A percentile compares a stretch with the other conserved stretches of the same genome.
Evolutionary conservation across 2,329 filamentous ascomycete species (phyloP).

Genomic region (Penicillium sp.): DNA sequence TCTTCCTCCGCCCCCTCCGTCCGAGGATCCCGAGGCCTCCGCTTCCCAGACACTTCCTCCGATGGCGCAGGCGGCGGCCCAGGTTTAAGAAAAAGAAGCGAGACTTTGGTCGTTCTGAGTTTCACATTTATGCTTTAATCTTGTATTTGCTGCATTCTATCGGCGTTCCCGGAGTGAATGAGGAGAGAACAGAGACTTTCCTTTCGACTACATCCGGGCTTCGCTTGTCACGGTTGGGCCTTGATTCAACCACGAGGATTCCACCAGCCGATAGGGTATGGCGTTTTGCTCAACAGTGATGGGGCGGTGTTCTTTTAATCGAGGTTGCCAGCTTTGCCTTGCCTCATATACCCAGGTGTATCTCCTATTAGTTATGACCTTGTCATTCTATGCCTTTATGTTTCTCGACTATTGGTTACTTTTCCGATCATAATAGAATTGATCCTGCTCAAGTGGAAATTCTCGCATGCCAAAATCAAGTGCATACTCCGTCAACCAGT

Average conservation of each 20-base stretch:
- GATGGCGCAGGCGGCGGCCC: conserved; percentile 14
- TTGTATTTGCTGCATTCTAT: conserved; percentile 28
- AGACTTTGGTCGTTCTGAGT: neutral
- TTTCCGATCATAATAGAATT: no score
- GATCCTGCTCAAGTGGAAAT: no score
- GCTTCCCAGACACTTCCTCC: conserved; percentile 11
- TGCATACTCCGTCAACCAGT: no score
- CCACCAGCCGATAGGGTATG: conserved; percentile 17
- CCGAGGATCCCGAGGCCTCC: neutral
- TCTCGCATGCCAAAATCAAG: no score
- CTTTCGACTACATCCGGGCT: conserved; percentile 14
- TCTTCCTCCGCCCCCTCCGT: conserved; percentile 27
- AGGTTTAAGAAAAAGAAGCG: no score
- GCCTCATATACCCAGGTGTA: conserved; percentile 36
- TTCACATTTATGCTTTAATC: conserved; percentile 1
- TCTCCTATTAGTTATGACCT: conserved; percentile 1
- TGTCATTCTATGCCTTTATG: neutral
- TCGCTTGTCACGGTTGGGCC: conserved; percentile 6
- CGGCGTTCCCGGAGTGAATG: conserved; percentile 25
- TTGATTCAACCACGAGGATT: conserved; percentile 4
- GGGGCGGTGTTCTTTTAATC: conserved; percentile 30
- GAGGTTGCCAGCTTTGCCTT: conserved; percentile 23
- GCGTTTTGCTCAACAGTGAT: conserved; percentile 29
- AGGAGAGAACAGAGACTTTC: conserved; percentile 6
- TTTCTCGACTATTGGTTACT: neutral